These are phyloP conservation scores for Phytophthora ohioensis DNA, from an alignment of 352 stramenopile species.

Conservation along the genomic window DNA sequence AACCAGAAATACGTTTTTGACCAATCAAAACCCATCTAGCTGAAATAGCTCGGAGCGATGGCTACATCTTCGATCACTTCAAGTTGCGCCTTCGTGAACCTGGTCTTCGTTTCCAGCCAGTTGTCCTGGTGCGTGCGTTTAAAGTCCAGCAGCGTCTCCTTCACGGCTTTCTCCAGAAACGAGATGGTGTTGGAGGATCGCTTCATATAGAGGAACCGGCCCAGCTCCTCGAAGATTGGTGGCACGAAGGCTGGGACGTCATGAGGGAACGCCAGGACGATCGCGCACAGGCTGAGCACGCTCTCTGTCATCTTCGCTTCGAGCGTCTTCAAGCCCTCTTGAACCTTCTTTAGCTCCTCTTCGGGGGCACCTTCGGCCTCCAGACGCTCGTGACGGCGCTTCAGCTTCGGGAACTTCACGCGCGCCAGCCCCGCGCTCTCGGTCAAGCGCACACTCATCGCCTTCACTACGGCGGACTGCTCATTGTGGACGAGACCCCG, in stretches of 20 bases:
- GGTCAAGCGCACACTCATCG: constrained; percentile 49
- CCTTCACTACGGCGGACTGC: constrained; percentile 40
- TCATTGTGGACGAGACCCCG: constrained; percentile 74
- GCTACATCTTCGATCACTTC: constrained; percentile 81
- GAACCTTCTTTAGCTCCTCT: constrained; percentile 48
- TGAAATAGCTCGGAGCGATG: constrained; percentile 83
- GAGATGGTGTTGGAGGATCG: constrained; percentile 60
- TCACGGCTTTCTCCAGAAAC: constrained; percentile 76
- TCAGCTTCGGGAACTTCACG: constrained; percentile 64
- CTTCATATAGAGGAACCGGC: constrained; percentile 77
- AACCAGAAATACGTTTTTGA: neutral
- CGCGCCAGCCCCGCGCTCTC: constrained; percentile 52
- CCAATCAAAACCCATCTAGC: constrained; percentile 19
- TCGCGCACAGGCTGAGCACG: constrained; percentile 72
- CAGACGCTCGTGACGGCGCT: constrained; percentile 62
- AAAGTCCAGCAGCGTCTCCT: constrained; percentile 86
- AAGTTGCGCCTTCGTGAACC: constrained; percentile 67
- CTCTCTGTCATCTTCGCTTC: constrained; percentile 69
- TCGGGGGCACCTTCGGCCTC: constrained; percentile 35
- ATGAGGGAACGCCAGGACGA: constrained; percentile 84
- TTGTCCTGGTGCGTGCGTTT: constrained; percentile 88
- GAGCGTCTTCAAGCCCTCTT: constrained; percentile 51
- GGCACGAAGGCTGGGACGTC: constrained; percentile 74
- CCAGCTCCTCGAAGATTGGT: constrained; percentile 77
- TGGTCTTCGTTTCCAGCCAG: constrained; percentile 77